These are phyloP conservation scores for Chrysopogon serrulatus DNA, from an alignment of 176 grass and related monocot genomes.

Conservation along the genomic window DNA sequence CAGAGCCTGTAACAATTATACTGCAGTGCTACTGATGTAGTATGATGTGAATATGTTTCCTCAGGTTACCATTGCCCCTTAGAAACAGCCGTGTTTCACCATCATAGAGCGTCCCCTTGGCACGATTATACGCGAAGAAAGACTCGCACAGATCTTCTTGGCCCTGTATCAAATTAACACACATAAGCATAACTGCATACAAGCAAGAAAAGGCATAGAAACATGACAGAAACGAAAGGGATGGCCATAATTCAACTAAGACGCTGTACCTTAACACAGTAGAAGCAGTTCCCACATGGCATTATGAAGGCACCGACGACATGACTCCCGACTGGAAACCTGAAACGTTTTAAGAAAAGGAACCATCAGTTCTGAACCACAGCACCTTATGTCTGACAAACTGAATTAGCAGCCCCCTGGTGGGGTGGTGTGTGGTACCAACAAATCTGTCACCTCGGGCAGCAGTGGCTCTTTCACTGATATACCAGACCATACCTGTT, in stretches of 20 bases:
- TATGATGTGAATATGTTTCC: neutral
- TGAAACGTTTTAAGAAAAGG: slow-evolving; percentile 25
- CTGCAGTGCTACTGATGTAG: neutral
- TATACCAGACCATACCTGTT: slow-evolving; percentile 45
- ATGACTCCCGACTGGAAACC: slow-evolving; percentile 91
- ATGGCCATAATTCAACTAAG: neutral
- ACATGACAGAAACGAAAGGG: neutral
- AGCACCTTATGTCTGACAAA: neutral
- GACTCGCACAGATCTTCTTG: slow-evolving; percentile 98
- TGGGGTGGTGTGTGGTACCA: neutral
- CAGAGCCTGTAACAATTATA: neutral
- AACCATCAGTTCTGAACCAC: neutral
- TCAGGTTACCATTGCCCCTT: slow-evolving; percentile 59
- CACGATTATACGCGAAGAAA: slow-evolving; percentile 94
- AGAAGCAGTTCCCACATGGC: slow-evolving; percentile 97
- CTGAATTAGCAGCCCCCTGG: neutral
- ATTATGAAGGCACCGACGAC: slow-evolving; percentile 99
- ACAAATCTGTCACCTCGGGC: neutral
- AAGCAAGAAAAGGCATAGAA: neutral
- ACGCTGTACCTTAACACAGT: slow-evolving; percentile 77
- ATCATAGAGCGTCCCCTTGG: slow-evolving; percentile 95
- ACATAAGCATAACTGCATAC: neutral
- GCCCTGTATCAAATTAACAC: slow-evolving; percentile 47
- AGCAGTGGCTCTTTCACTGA: neutral
- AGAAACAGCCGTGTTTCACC: slow-evolving; percentile 90